Conservation (phyloP, 371 early-diverging fungal species). For the Parasitella parasitica region DNA sequence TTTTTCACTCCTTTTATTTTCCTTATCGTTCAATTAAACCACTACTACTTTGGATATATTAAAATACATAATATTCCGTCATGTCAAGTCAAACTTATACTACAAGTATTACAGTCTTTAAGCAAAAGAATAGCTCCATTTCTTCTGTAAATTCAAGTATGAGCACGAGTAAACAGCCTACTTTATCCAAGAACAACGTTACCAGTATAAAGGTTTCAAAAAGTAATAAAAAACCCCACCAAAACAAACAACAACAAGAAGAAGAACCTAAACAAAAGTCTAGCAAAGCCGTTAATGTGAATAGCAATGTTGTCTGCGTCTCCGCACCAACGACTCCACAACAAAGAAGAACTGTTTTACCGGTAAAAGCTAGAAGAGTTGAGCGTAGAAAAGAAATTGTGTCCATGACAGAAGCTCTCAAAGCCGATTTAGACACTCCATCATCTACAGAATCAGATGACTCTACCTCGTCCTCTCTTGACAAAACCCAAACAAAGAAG, state of each 20-base stretch:
- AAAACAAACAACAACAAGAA: not conserved
- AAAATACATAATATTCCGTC: not conserved
- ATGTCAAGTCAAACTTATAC: not conserved
- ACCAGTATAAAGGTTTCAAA: not conserved
- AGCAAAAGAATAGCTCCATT: not conserved
- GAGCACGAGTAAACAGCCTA: not conserved
- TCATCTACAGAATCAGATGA: slow-evolving; percentile 18
- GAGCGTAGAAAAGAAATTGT: slow-evolving; percentile 24
- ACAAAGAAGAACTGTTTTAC: slow-evolving; percentile 16
- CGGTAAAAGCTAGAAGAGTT: slow-evolving; percentile 18
- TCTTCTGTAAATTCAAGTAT: not conserved
- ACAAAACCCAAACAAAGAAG: not conserved
- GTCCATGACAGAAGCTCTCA: slow-evolving; percentile 16
- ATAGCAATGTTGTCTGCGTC: not conserved
- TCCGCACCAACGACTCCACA: slow-evolving; percentile 26
- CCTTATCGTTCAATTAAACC: not conserved
- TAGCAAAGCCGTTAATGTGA: not conserved
- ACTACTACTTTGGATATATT: not conserved
- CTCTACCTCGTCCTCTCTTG: not conserved
- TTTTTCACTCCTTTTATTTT: not conserved
- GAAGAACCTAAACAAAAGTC: not conserved
- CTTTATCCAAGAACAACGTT: not conserved
- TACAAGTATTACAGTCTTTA: not conserved
- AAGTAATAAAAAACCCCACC: not conserved
- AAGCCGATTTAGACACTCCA: slow-evolving; percentile 3